A percentile compares a stretch with the other conserved stretches of the same genome.
Evolutionary conservation across 768 basidiomycete genomes (phyloP).

Genomic region (Rickenella mellea): DNA sequence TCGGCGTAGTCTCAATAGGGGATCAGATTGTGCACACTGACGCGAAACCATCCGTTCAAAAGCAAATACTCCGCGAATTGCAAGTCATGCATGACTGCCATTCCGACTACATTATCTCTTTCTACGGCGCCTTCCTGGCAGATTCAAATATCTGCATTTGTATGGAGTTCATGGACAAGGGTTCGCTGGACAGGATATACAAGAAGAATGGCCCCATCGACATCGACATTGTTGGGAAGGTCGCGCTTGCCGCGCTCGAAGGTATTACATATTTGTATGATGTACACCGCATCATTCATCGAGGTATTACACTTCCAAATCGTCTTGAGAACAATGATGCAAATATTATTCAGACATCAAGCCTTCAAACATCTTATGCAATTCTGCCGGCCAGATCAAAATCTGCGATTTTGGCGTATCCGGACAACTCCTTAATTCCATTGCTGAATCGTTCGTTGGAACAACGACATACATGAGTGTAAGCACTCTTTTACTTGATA

Average conservation of each 20-base stretch:
- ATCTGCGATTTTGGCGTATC: slow-evolving; percentile 99
- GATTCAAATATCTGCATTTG: slow-evolving; percentile 99
- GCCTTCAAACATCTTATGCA: slow-evolving; percentile 94
- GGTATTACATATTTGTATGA: slow-evolving; percentile 97
- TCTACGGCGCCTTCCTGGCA: slow-evolving; percentile 92
- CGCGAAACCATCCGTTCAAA: slow-evolving; percentile 90
- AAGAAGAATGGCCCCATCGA: slow-evolving; percentile 92
- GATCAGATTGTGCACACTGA: slow-evolving; percentile 87
- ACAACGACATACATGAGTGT: slow-evolving; percentile 99
- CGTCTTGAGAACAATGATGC: not conserved
- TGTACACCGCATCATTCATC: slow-evolving; percentile 94
- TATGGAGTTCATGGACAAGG: slow-evolving; percentile 96
- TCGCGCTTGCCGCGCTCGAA: slow-evolving; percentile 90
- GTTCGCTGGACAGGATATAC: slow-evolving; percentile 90
- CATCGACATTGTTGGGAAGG: slow-evolving; percentile 85
- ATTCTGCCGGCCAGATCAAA: slow-evolving; percentile 93
- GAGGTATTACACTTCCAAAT: slow-evolving; percentile 49
- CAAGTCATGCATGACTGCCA: slow-evolving; percentile 99
- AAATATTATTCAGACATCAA: slow-evolving; percentile 74
- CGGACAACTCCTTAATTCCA: slow-evolving; percentile 96
- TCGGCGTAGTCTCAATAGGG: not conserved
- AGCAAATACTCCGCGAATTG: slow-evolving; percentile 94
- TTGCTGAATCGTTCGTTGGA: slow-evolving; percentile 98
- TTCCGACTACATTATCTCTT: slow-evolving; percentile 90
- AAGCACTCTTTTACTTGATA: slow-evolving; percentile 24